Evolutionary conservation across 2,329 filamentous ascomycete species (phyloP).

Genomic region (Diaporthe nobilis): DNA sequence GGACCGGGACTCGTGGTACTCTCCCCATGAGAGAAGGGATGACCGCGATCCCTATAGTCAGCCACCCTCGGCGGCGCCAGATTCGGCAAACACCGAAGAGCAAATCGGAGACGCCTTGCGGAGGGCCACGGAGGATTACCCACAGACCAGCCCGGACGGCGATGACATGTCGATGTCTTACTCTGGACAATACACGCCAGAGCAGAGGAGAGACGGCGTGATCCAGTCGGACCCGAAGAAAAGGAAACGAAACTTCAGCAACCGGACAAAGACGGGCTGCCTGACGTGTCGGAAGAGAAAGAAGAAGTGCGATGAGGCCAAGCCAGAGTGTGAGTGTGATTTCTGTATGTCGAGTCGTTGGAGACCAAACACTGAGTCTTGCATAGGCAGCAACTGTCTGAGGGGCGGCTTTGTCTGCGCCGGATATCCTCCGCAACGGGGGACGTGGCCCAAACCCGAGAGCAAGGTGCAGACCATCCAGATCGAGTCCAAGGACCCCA

Average conservation of each 20-base stretch:
- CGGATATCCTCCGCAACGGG: constrained; percentile 87
- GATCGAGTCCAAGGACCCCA: constrained; percentile 86
- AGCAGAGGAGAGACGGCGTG: constrained; percentile 63
- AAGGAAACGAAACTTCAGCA: constrained; percentile 88
- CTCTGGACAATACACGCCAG: constrained; percentile 60
- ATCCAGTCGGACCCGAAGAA: constrained; percentile 76
- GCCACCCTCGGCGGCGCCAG: constrained; percentile 60
- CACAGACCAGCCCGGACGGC: constrained; percentile 67
- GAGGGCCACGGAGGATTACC: constrained; percentile 64
- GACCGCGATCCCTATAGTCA: constrained; percentile 62
- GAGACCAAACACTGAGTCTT: constrained; percentile 33
- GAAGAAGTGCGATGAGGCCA: constrained; percentile 97
- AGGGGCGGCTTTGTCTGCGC: constrained; percentile 92
- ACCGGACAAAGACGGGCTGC: constrained; percentile 95
- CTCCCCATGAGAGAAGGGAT: constrained; percentile 59
- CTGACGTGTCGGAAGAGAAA: constrained; percentile 92
- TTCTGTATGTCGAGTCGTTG: background rate
- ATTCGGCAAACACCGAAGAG: constrained; percentile 65
- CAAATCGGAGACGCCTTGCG: constrained; percentile 61
- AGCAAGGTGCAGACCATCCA: constrained; percentile 78
- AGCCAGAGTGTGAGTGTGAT: constrained; percentile 84
- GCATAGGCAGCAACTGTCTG: constrained; percentile 85
- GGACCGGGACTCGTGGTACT: constrained; percentile 65
- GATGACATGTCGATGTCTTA: constrained; percentile 62
- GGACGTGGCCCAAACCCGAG: constrained; percentile 83